Evolutionary conservation across 208 protist species (phyloP), one percentile per base, ranked within the genome.

Genomic region (Vickermania ingenoplastis): DNA sequence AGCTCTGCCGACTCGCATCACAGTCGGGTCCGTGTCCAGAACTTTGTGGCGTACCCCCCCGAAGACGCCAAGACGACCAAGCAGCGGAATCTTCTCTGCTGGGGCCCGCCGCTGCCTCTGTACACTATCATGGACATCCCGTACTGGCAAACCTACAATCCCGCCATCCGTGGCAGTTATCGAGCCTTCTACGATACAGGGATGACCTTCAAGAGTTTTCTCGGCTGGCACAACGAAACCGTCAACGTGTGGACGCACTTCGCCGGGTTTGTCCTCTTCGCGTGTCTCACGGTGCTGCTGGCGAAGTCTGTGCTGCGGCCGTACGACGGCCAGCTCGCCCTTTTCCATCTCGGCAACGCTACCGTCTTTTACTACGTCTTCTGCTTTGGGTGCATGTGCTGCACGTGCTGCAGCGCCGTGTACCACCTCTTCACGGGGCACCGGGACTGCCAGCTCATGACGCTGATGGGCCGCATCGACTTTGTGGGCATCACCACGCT

Each of bases 211-310:
- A 57, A 62, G 2, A 93, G 86, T 31, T 51, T 93, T 1, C 71
- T 90, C 51, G 59, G 68, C 17, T 63, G 86, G 68, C 89, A 95
- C 72, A 95, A 95, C 67, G 89, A 95, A 59, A 85, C 85, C 21
- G 57, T 91, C 45, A 95, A 95, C 59, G 68, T 95, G 21, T 92
- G 82, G 83, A 83, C 79, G 0, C 89, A 95, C 69, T 65, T 82
- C n/a, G 13, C 78, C 25, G 82, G 83, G 25, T 84, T 83, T 21
- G 4, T 89, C 28, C 21, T 87, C 13, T 92, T 90, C 63, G 7
- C 86, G 21, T 54, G 54, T 13, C 51, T 92, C 7, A 70, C 75
- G 0, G 49, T 75, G 1, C 50, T 70, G 0, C 27, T 92, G 5
- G 84, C 85, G 55, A 28, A 25, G 1, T 64, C 50, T 11, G 29